phyloP scores from a whole-genome alignment of 345 rosid genomes.

The Acer saccharum region DNA sequence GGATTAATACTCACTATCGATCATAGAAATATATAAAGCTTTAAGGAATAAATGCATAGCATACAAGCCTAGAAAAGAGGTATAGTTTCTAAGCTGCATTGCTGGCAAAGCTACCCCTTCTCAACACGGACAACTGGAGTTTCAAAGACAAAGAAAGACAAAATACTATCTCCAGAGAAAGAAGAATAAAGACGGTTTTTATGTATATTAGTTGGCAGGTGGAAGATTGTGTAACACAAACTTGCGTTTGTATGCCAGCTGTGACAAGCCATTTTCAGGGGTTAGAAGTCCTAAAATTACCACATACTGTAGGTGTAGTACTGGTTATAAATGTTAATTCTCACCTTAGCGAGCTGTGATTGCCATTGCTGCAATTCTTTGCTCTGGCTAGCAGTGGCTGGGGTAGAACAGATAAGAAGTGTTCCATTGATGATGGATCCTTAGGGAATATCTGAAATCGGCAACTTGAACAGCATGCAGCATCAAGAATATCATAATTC shows the following conservation, averaged over 20 bases:
- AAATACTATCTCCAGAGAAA: neutral
- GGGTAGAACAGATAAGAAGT: conserved; percentile 58
- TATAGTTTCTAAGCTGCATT: neutral
- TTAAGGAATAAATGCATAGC: neutral
- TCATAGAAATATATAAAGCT: neutral
- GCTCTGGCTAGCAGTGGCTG: conserved; percentile 51
- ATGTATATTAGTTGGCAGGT: no score
- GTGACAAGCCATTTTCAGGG: neutral
- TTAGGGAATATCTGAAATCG: conserved; percentile 84
- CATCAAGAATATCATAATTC: conserved; percentile 37
- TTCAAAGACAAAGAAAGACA: neutral
- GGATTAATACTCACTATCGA: neutral
- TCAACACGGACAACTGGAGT: neutral
- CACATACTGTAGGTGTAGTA: neutral
- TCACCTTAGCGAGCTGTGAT: conserved; percentile 62
- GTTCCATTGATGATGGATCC: conserved; percentile 55
- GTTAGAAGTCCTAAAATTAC: neutral
- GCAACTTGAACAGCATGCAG: conserved; percentile 83
- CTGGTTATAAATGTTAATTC: conserved; percentile 16
- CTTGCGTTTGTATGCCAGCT: no score
- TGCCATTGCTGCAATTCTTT: conserved; percentile 24
- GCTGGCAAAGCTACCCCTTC: neutral
- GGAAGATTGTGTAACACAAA: no score
- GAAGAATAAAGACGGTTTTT: neutral
- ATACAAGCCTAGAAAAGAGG: neutral